A percentile compares a stretch with the other conserved stretches of the same genome.
These are phyloP conservation scores for Fraxinus platypoda DNA, from an alignment of 305 asterid genomes.

Conservation along the genomic window DNA sequence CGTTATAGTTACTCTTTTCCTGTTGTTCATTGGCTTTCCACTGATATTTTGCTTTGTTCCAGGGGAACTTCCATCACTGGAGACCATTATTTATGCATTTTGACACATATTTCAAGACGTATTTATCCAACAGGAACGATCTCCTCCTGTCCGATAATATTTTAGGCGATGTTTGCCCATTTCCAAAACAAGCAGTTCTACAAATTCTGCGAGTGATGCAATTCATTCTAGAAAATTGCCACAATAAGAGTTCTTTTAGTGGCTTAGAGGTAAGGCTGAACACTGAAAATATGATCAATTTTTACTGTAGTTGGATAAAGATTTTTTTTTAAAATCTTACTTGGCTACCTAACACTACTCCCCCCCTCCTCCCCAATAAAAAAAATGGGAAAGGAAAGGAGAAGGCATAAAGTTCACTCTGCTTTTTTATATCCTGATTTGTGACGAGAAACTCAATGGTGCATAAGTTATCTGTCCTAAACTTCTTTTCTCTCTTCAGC, in stretches of 20 bases:
- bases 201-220: constrained; percentile 92
- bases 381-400: background rate
- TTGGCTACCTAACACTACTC: background rate
- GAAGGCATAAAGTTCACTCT: background rate
- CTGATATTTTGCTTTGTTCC: constrained; percentile 41
- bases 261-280: constrained; percentile 78
- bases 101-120: constrained; percentile 86
- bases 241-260: constrained; percentile 75
- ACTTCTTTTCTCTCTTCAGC: constrained; percentile 49
- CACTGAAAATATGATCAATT: background rate
- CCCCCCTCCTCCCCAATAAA: background rate
- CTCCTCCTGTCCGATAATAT: constrained; percentile 76
- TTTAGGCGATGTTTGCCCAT: constrained; percentile 63
- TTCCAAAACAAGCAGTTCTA: constrained; percentile 81
- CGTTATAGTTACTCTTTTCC: constrained; percentile 8
- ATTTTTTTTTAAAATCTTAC: background rate
- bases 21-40: constrained; percentile 14
- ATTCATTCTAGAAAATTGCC: constrained; percentile 82
- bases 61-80: constrained; percentile 98
- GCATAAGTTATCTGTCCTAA: constrained; percentile 17
- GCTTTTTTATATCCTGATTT: background rate
- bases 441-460: constrained; percentile 4
- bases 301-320: background rate
- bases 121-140: constrained; percentile 74
- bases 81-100: constrained; percentile 91